Evolutionary conservation across 495 filamentous ascomycete species (phyloP).

Genomic region (Cryomyces antarcticus): DNA sequence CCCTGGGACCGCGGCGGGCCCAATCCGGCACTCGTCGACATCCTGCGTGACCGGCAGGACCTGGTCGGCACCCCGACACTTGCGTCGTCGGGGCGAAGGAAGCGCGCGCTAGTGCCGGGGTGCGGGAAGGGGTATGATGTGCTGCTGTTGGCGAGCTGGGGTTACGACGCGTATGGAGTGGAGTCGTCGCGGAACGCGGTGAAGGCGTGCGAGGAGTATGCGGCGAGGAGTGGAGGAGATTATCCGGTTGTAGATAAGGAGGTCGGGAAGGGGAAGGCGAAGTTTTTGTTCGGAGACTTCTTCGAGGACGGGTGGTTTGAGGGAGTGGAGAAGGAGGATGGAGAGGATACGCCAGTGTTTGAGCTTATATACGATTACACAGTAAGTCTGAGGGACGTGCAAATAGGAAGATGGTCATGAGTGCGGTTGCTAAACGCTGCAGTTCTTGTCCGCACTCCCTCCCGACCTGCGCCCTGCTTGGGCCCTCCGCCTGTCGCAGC

Average conservation of each 20-base stretch:
- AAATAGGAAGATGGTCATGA: neutral
- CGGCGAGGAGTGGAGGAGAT: constrained; percentile 6
- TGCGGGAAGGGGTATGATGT: constrained; percentile 40
- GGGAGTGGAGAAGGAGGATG: constrained; percentile 14
- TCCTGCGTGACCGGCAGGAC: constrained; percentile 26
- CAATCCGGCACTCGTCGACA: constrained; percentile 45
- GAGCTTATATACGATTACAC: constrained; percentile 78
- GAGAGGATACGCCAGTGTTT: constrained; percentile 31
- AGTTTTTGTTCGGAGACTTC: constrained; percentile 50
- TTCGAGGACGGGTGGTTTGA: constrained; percentile 40
- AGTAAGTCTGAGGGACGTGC: constrained; percentile 23
- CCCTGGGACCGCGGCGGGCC: constrained; percentile 50
- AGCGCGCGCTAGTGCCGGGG: constrained; percentile 28
- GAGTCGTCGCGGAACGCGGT: constrained; percentile 41
- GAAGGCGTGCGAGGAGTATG: constrained; percentile 30
- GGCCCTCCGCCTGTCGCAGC: constrained; percentile 42
- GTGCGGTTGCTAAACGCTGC: neutral
- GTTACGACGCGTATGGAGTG: constrained; percentile 43
- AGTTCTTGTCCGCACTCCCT: constrained; percentile 70
- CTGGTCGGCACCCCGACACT: constrained; percentile 25
- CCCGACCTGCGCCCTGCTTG: constrained; percentile 44
- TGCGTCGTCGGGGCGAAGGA: constrained; percentile 18
- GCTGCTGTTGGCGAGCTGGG: constrained; percentile 10
- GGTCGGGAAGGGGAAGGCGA: constrained; percentile 31
- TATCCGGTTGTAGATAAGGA: constrained; percentile 28